A percentile compares a stretch with the other conserved stretches of the same genome.
phyloP scores from a whole-genome alignment of 2,329 filamentous ascomycete genomes.

The Aspergillus novofumigatus region DNA sequence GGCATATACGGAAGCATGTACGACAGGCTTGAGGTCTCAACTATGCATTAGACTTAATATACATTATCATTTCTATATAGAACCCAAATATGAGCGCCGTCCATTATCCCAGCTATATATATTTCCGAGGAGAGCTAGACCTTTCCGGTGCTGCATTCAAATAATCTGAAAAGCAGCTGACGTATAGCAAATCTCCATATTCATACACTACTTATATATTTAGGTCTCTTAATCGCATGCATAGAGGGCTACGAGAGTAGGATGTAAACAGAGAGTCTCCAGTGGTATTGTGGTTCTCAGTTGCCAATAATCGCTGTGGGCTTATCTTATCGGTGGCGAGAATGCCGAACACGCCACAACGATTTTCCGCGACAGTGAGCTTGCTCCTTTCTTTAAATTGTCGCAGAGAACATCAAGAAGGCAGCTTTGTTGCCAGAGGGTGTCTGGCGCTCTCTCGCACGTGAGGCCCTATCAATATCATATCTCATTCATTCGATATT shows the following conservation, averaged over 20 bases:
- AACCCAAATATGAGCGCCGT: background rate
- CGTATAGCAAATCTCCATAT: background rate
- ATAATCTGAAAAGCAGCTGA: background rate
- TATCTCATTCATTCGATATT: background rate
- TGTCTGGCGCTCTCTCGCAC: slow-evolving; percentile 19
- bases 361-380: slow-evolving; percentile 32
- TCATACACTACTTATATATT: no score
- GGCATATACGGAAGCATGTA: background rate
- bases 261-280: background rate
- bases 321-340: slow-evolving; percentile 34
- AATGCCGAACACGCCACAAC: slow-evolving; percentile 24
- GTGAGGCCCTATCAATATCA: background rate
- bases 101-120: background rate
- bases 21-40: background rate
- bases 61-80: background rate
- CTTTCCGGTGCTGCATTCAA: background rate
- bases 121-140: background rate
- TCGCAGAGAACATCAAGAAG: slow-evolving; percentile 3
- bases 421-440: slow-evolving; percentile 13
- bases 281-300: background rate
- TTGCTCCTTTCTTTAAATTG: slow-evolving; percentile 11
- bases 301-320: background rate
- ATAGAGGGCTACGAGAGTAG: no score
- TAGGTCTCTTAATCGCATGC: no score
- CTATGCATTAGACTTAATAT: background rate